Evolutionary conservation across 179 eudicot genomes (phyloP).

Genomic region (Spergularia azorica): DNA sequence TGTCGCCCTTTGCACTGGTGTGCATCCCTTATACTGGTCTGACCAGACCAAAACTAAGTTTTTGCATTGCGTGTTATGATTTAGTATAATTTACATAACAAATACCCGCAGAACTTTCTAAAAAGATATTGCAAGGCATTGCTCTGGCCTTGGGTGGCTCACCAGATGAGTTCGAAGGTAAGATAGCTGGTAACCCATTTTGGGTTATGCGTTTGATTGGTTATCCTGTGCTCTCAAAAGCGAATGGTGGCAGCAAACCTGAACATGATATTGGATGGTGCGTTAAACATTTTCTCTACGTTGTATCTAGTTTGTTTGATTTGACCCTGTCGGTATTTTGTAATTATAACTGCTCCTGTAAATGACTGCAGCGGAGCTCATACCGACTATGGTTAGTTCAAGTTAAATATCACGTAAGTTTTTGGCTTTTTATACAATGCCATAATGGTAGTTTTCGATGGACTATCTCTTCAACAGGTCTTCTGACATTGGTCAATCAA

Average conservation of each 20-base stretch:
- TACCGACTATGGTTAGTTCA: constrained; percentile 80
- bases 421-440: background rate
- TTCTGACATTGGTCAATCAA: constrained; percentile 88
- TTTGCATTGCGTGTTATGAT: background rate
- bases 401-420: constrained; percentile 8
- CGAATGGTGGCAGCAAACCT: constrained; percentile 41
- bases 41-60: background rate
- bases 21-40: constrained; percentile 5
- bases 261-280: constrained; percentile 80
- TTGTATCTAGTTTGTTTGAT: constrained; percentile 4
- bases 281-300: constrained; percentile 8
- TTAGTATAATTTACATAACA: constrained; percentile 9
- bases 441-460: background rate
- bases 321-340: constrained; percentile 20
- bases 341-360: constrained; percentile 19
- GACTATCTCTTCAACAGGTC: constrained; percentile 49
- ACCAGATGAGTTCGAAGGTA: constrained; percentile 62
- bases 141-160: constrained; percentile 82
- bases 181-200: constrained; percentile 82
- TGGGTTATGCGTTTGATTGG: constrained; percentile 92
- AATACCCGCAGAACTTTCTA: constrained; percentile 62
- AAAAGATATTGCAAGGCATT: constrained; percentile 85
- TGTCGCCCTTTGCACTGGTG: constrained; percentile 72
- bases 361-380: constrained; percentile 78
- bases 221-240: constrained; percentile 56